Conservation (phyloP, 306 rosid genomes). For the Corylus avellana region DNA sequence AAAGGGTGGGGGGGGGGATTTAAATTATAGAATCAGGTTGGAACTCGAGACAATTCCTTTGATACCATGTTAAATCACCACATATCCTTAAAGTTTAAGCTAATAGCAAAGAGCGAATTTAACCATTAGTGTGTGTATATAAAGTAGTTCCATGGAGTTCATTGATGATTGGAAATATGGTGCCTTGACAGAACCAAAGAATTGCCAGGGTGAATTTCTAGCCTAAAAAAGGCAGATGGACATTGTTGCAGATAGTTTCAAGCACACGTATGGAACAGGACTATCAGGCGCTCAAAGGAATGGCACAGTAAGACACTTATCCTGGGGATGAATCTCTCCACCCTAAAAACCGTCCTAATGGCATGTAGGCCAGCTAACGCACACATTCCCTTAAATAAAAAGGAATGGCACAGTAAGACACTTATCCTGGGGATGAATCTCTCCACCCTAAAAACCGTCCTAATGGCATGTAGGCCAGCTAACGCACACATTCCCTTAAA, state of each 20-base stretch:
- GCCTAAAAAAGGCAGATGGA: background rate
- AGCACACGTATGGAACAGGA: background rate
- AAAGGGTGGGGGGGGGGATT: background rate
- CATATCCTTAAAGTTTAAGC: too few species aligned
- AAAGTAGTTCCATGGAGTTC: background rate
- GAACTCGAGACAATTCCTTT: too few species aligned
- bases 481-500: background rate
- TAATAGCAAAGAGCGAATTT: too few species aligned
- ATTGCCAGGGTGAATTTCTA: background rate
- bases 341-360: background rate
- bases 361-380: background rate
- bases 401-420: too few species aligned
- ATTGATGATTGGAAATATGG: background rate
- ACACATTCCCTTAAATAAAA: background rate
- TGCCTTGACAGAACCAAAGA: slow-evolving; percentile 1
- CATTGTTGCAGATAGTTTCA: background rate
- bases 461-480: background rate
- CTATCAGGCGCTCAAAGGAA: background rate
- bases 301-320: too few species aligned
- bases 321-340: too few species aligned
- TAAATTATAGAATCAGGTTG: too few species aligned
- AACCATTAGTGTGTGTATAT: background rate
- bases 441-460: background rate
- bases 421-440: background rate
- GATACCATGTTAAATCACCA: too few species aligned